Evolutionary conservation across 345 rosid species (phyloP).

Genomic region (Turritis glabra): DNA sequence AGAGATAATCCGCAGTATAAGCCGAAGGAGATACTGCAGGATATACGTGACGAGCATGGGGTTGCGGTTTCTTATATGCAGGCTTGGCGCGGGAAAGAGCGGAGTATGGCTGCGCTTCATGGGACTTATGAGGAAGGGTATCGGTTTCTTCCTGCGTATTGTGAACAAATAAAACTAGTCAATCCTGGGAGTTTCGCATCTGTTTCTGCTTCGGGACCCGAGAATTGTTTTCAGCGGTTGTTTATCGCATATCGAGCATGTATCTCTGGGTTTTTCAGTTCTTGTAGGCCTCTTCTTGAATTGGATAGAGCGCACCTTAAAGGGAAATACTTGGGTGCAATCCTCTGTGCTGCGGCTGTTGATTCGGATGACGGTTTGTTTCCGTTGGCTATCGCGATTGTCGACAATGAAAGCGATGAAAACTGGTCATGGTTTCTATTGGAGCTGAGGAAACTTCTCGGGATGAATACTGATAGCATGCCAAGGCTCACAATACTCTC

Average conservation of each 20-base stretch:
- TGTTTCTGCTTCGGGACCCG: constrained; percentile 76
- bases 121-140: constrained; percentile 99
- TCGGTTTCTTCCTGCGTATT: constrained; percentile 84
- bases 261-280: constrained; percentile 89
- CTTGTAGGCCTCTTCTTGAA: constrained; percentile 95
- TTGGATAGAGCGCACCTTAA: constrained; percentile 86
- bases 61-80: constrained; percentile 99
- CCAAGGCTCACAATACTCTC: constrained; percentile 97
- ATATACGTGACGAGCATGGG: constrained; percentile 92
- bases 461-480: constrained; percentile 90
- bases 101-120: constrained; percentile 99
- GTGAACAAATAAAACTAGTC: constrained; percentile 77
- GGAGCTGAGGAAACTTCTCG: constrained; percentile 91
- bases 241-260: constrained; percentile 84
- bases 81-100: constrained; percentile 99
- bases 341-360: constrained; percentile 92
- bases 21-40: constrained; percentile 95
- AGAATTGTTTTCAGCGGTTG: constrained; percentile 94
- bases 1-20: constrained; percentile 96
- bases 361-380: constrained; percentile 89
- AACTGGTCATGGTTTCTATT: constrained; percentile 99
- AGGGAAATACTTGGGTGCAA: constrained; percentile 86
- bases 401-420: constrained; percentile 79
- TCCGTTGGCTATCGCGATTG: constrained; percentile 88
- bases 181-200: constrained; percentile 96